phyloP scores from a whole-genome alignment of 2,329 filamentous ascomycete species.

The Hymenoscyphus albidus region DNA sequence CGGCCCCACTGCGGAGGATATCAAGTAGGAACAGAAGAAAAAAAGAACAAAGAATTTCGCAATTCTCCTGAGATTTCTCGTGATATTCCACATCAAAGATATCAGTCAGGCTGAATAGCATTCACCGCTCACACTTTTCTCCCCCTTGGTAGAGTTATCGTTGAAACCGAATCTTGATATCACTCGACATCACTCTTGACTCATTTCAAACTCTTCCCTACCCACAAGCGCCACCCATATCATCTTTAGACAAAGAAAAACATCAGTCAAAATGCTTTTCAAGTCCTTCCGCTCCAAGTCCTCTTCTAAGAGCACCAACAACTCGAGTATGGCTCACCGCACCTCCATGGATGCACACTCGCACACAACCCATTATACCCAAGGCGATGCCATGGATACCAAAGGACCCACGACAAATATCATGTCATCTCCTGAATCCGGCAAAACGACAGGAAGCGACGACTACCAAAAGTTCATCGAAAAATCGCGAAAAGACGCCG shows the following conservation, averaged over 20 bases:
- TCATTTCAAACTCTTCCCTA: slow-evolving; percentile 9
- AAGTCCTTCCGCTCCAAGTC: slow-evolving; percentile 25
- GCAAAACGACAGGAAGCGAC: background rate
- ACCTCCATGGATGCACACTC: slow-evolving; percentile 7
- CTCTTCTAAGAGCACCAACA: slow-evolving; percentile 21
- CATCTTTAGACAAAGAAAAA: background rate
- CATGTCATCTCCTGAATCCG: slow-evolving; percentile 3
- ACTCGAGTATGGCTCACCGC: background rate
- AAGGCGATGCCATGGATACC: background rate
- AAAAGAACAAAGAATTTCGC: slow-evolving; percentile 4
- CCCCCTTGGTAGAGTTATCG: background rate
- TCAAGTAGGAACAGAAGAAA: slow-evolving; percentile 5
- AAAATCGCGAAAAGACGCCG: slow-evolving; percentile 20
- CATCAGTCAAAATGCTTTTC: slow-evolving; percentile 23
- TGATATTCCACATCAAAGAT: slow-evolving; percentile 3
- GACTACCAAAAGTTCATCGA: slow-evolving; percentile 26
- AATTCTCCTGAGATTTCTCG: slow-evolving; percentile 3
- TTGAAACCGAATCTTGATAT: background rate
- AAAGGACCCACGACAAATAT: background rate
- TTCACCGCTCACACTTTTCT: background rate
- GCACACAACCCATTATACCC: slow-evolving; percentile 5
- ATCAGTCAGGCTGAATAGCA: slow-evolving; percentile 1
- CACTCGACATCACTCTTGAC: slow-evolving; percentile 4
- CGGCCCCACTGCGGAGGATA: slow-evolving; percentile 4
- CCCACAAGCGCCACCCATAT: slow-evolving; percentile 3